Evolutionary conservation across 805 yeast genomes (phyloP), one percentile per base, ranked within the genome.

Genomic region (Cyberlindnera petersonii): DNA sequence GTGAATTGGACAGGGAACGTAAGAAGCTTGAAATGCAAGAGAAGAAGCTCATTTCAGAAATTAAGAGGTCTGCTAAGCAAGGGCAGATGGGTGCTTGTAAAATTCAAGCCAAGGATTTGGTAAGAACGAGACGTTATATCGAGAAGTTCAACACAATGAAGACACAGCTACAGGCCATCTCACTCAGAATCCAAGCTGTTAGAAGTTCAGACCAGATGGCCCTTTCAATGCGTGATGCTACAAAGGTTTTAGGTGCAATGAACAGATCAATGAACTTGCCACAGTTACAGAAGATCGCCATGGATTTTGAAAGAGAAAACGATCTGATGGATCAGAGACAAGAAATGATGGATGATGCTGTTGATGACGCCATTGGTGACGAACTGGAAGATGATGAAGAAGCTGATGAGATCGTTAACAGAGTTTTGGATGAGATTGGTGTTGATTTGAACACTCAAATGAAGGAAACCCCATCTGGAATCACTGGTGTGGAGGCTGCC

Each of bases 301-400:
- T 86, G 84, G 98, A 93, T 54, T 93, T 93, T 61, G 95, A 93
- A 55, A 79, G 77, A 54, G 95, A 91, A 56, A 86, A 85, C 62
- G 98, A 94, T 58, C 68, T 94, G 52, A 93, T 93, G 98, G 97
- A 91, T 61, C 98, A 93, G 65, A 82, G 95, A 56, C 98, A 94
- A 62, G 99, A 94, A 60, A 86, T 94, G 77, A 93, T 93, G 84
- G 98, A 93, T 59, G 98, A 93, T 59, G 94, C 96, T 15, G 82
- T 93, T 53, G 99, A 93, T 58, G 96, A 91, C 60, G 85, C 93
- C 15, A 87, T 93, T 93, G 95, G 83, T 38, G 87, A 82, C 54
- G 97, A 86, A 53, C 78, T 86, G 42, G 87, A 75, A 18, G 94
- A 85, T 44, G 95, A 84, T 47, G 93, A 83, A 49, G 95, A 89